Conservation (phyloP, 2,329 filamentous ascomycete species). For the Exophiala aquamarina region DNA sequence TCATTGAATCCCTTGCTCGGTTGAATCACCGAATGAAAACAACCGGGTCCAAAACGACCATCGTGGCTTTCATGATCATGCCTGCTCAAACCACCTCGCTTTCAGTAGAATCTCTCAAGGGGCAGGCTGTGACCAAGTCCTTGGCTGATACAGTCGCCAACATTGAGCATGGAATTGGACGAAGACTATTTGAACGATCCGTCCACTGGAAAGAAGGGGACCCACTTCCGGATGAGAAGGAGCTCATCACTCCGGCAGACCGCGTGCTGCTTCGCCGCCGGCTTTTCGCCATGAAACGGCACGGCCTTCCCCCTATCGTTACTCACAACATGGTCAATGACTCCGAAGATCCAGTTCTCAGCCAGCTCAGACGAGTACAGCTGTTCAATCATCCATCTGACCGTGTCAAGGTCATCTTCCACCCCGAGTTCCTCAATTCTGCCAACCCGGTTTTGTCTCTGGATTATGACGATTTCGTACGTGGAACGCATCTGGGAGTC, state of each 20-base stretch:
- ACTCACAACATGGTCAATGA: slow-evolving; percentile 99
- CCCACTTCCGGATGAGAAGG: slow-evolving; percentile 92
- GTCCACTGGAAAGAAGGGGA: slow-evolving; percentile 95
- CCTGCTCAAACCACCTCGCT: slow-evolving; percentile 93
- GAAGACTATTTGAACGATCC: slow-evolving; percentile 90
- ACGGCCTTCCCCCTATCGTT: slow-evolving; percentile 87
- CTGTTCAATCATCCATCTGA: slow-evolving; percentile 95
- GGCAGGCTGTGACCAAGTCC: slow-evolving; percentile 96
- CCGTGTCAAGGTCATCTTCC: slow-evolving; percentile 96
- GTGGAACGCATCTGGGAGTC: slow-evolving; percentile 91
- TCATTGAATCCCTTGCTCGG: slow-evolving; percentile 92
- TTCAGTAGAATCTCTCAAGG: slow-evolving; percentile 92
- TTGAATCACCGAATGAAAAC: slow-evolving; percentile 90
- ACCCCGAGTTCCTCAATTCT: slow-evolving; percentile 95
- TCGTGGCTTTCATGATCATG: slow-evolving; percentile 99
- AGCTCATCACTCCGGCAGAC: slow-evolving; percentile 87
- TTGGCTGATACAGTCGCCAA: slow-evolving; percentile 88
- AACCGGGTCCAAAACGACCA: slow-evolving; percentile 82
- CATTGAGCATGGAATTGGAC: slow-evolving; percentile 89
- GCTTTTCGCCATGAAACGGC: slow-evolving; percentile 94
- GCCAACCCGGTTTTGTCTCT: slow-evolving; percentile 91
- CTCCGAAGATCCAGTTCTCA: slow-evolving; percentile 86
- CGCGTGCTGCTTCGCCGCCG: slow-evolving; percentile 87
- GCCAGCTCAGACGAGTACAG: slow-evolving; percentile 92
- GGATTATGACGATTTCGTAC: slow-evolving; percentile 98